Evolutionary conservation across 2,329 filamentous ascomycete species (phyloP).

Genomic region (Fusarium sp.): DNA sequence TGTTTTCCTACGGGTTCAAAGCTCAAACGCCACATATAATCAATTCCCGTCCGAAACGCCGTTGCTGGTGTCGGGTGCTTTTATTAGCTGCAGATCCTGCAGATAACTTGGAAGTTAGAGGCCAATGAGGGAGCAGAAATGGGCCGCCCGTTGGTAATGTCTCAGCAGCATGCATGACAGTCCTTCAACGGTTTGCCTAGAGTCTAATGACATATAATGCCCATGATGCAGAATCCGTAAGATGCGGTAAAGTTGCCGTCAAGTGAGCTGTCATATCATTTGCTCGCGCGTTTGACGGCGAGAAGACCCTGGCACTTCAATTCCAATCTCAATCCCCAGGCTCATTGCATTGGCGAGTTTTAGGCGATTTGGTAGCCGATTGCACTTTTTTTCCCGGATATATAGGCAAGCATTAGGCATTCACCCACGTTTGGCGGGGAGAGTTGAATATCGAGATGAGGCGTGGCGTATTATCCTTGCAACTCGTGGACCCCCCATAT

Average conservation of each 20-base stretch:
- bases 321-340: neutral
- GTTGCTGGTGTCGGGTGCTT: conserved; percentile 12
- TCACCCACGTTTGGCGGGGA: conserved; percentile 14
- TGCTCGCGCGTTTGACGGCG: conserved; percentile 1
- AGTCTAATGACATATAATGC: neutral
- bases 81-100: conserved; percentile 15
- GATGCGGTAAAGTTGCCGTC: conserved; percentile 8
- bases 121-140: conserved; percentile 11
- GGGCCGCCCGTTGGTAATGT: conserved; percentile 1
- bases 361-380: conserved; percentile 5
- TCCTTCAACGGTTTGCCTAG: conserved; percentile 13
- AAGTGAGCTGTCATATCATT: conserved; percentile 6
- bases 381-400: conserved; percentile 20
- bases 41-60: conserved; percentile 15
- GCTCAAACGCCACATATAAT: conserved; percentile 22
- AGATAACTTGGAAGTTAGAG: conserved; percentile 4
- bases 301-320: neutral
- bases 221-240: conserved; percentile 17
- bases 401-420: conserved; percentile 9
- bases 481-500: conserved; percentile 27
- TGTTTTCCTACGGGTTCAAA: conserved; percentile 24
- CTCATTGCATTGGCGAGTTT: conserved; percentile 6
- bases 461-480: conserved; percentile 24
- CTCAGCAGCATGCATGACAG: conserved; percentile 10
- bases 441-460: conserved; percentile 13